Evolutionary conservation across 495 filamentous ascomycete genomes (phyloP).

Genomic region (Pseudotulostoma volvatum): DNA sequence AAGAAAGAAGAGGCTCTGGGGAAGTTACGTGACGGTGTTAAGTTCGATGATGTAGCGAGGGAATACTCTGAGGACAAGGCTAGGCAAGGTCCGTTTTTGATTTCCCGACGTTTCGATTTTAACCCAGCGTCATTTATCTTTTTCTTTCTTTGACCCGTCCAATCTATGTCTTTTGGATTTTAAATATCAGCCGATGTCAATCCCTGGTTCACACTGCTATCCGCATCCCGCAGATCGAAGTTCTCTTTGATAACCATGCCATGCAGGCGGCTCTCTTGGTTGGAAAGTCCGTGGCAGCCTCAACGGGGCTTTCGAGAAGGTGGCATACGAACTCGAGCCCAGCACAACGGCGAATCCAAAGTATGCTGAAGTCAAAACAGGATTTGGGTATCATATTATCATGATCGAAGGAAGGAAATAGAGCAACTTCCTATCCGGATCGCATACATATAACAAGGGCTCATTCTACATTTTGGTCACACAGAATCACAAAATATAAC

Average conservation of each 20-base stretch:
- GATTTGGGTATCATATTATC: slow-evolving; percentile 83
- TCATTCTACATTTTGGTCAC: no score
- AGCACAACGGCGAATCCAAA: slow-evolving; percentile 63
- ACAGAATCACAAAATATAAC: no score
- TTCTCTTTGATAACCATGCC: no score
- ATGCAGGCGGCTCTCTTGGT: slow-evolving; percentile 58
- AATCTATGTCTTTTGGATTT: slow-evolving; percentile 2
- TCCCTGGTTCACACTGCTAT: no score
- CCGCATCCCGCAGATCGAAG: no score
- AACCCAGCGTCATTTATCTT: not conserved
- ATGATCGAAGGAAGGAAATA: slow-evolving; percentile 68
- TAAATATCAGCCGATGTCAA: no score
- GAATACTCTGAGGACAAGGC: slow-evolving; percentile 87
- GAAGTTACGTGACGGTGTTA: slow-evolving; percentile 57
- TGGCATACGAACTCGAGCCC: slow-evolving; percentile 60
- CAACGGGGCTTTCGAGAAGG: slow-evolving; percentile 61
- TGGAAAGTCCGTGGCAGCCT: slow-evolving; percentile 68
- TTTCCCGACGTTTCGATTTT: not conserved
- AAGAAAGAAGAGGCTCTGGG: slow-evolving; percentile 79
- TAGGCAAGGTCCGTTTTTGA: slow-evolving; percentile 41
- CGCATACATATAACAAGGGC: no score
- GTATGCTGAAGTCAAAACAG: slow-evolving; percentile 66
- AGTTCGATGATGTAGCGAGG: slow-evolving; percentile 79
- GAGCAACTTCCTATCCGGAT: slow-evolving; percentile 1
- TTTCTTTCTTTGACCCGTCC: not conserved